Conservation (phyloP, 176 grass and related monocot genomes). For the Hordeum marinum region DNA sequence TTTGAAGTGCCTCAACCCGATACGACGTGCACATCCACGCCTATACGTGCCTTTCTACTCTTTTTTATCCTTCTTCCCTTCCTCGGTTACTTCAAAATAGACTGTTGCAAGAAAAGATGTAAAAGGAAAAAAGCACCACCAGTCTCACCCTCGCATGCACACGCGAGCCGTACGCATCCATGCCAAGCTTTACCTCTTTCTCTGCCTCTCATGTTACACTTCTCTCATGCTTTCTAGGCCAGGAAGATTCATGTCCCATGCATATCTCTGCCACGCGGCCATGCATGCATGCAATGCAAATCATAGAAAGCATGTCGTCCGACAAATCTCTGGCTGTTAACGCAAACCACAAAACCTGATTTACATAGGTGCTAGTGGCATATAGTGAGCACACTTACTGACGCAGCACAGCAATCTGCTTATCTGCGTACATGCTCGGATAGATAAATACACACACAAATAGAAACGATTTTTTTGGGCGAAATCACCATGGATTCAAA, state of each 20-base stretch:
- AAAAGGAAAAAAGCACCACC: slow-evolving; percentile 16
- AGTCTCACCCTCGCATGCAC: neutral
- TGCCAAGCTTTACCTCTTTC: slow-evolving; percentile 14
- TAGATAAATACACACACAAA: neutral
- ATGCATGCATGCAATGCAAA: neutral
- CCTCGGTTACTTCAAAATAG: slow-evolving; percentile 27
- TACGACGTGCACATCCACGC: neutral
- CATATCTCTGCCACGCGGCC: neutral
- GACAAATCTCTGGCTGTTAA: neutral
- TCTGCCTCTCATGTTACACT: neutral
- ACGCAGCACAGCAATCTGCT: neutral
- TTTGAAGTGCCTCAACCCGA: neutral
- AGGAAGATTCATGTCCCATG: neutral
- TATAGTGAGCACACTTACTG: neutral
- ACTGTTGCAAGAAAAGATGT: slow-evolving; percentile 40
- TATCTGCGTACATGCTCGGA: neutral
- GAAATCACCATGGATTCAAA: neutral
- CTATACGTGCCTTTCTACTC: neutral
- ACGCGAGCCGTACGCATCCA: slow-evolving; percentile 2
- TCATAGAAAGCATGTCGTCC: neutral
- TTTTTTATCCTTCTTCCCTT: neutral
- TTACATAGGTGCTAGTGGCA: neutral
- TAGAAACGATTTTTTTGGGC: neutral
- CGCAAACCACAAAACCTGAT: neutral
- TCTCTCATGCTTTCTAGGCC: neutral